phyloP scores from a whole-genome alignment of 2,329 filamentous ascomycete species.

The Metarhizium brunneum region DNA sequence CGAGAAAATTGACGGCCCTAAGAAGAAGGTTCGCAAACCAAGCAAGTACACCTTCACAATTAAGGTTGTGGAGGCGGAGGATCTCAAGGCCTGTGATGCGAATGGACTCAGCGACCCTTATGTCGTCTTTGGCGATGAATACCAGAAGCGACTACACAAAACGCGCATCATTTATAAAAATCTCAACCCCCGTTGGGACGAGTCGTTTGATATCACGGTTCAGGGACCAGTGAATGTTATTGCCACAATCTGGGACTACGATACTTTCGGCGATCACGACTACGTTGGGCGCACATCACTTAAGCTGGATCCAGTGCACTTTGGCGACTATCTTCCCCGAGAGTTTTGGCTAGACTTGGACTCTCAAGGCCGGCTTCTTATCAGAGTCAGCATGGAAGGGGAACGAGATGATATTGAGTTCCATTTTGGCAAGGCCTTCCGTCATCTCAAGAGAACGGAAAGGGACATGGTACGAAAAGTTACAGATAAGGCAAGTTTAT shows the following conservation, averaged over 20 bases:
- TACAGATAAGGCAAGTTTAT: slow-evolving; percentile 73
- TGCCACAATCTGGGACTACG: slow-evolving; percentile 97
- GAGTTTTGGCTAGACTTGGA: slow-evolving; percentile 98
- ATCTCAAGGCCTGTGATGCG: slow-evolving; percentile 95
- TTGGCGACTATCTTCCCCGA: slow-evolving; percentile 87
- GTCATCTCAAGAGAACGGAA: slow-evolving; percentile 89
- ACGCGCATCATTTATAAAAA: slow-evolving; percentile 85
- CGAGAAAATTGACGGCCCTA: slow-evolving; percentile 61
- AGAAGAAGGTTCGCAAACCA: slow-evolving; percentile 53
- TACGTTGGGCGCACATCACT: slow-evolving; percentile 94
- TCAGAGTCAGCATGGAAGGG: slow-evolving; percentile 96
- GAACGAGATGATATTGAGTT: slow-evolving; percentile 98
- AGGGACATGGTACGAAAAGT: slow-evolving; percentile 97
- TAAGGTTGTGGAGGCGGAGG: slow-evolving; percentile 96
- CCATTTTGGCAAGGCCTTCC: slow-evolving; percentile 94
- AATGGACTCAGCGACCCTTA: slow-evolving; percentile 94
- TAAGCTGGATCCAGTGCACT: slow-evolving; percentile 96
- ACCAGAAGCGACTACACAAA: slow-evolving; percentile 92
- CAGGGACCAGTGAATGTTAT: slow-evolving; percentile 88
- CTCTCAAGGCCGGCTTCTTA: slow-evolving; percentile 79
- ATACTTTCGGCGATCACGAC: slow-evolving; percentile 93
- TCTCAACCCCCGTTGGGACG: slow-evolving; percentile 93
- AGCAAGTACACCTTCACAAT: slow-evolving; percentile 97
- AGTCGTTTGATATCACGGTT: slow-evolving; percentile 92
- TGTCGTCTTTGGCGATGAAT: slow-evolving; percentile 92